Evolutionary conservation across 2,329 filamentous ascomycete genomes (phyloP), one percentile per base, ranked within the genome.

Genomic region (Botryotinia convoluta): DNA sequence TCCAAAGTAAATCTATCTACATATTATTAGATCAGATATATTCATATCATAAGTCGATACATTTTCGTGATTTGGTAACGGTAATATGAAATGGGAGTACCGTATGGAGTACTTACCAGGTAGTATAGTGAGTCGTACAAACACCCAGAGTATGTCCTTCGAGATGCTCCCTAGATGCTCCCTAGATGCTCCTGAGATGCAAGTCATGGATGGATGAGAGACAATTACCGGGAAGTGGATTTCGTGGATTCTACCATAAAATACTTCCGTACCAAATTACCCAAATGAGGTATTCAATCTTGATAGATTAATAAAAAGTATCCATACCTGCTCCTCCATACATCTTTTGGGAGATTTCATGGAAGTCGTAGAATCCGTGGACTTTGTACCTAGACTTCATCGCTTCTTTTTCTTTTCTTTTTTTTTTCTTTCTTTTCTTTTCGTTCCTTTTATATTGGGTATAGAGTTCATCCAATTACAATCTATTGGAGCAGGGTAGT

Each of bases 141-240:
- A n/a, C 12, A 51, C 48, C 26, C 48, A n/a, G 26, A 54, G 26
- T 16, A n/a, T 54, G 48, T 51, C 48, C 48, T 54, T 54, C 26
- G 48, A 54, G 48, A 54, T 54, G 51, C 51, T 29, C n/a, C 7
- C 16, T 18, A 44, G 42, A 44, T 42, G 35, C 9, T 39, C 37
- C 37, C 10, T 12, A 42, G 37, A 63, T 63, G 32, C 60, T n/a
- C 26, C 16, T 32, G n/a, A 54, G 45, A 54, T 67, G 64, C 64
- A 67, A 67, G 64, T 67, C 64, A 67, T 67, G 64, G 35, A 67
- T 67, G 64, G 35, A 67, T 67, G 64, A n/a, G n/a, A 32, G 39
- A 54, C 45, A 54, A 67, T 67, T 54, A 54, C 64, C 45, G 45
- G 64, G 22, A 67, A 67, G 64, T 67, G 64, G 64, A 67, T 39